A percentile compares a stretch with the other conserved stretches of the same genome.
phyloP scores from a whole-genome alignment of 2,329 filamentous ascomycete species.

The Diaporthe nobilis region DNA sequence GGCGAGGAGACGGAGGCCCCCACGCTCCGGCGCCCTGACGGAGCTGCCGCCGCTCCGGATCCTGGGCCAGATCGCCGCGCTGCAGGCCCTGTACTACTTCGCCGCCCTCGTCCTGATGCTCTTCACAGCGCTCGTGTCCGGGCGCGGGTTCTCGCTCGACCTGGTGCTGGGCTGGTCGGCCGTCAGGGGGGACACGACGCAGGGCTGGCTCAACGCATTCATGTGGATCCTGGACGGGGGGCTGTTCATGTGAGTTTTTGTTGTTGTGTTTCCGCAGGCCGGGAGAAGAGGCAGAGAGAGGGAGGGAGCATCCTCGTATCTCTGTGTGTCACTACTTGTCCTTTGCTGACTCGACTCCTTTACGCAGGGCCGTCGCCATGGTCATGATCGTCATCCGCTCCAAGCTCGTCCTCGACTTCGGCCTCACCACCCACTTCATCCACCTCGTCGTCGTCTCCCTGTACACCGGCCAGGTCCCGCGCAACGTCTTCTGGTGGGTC shows the following conservation, averaged over 20 bases:
- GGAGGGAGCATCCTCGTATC: constrained; percentile 4
- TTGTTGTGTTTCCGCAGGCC: neutral
- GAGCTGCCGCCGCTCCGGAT: constrained; percentile 74
- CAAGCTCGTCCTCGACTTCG: constrained; percentile 96
- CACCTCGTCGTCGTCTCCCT: constrained; percentile 68
- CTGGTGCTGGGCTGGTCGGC: constrained; percentile 71
- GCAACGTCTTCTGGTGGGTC: constrained; percentile 89
- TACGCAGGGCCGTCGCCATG: constrained; percentile 81
- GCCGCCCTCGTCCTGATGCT: constrained; percentile 66
- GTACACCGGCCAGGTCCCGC: constrained; percentile 83
- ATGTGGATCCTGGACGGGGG: constrained; percentile 71
- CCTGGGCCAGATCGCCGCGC: constrained; percentile 69
- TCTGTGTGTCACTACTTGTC: constrained; percentile 12
- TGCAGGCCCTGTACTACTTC: constrained; percentile 71
- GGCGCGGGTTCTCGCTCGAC: constrained; percentile 66
- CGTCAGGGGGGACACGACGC: constrained; percentile 73
- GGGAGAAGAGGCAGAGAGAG: no score
- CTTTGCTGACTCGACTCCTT: neutral
- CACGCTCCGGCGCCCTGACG: constrained; percentile 71
- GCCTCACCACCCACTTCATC: constrained; percentile 76
- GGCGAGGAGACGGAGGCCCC: constrained; percentile 70
- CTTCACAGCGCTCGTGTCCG: constrained; percentile 72
- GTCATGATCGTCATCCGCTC: constrained; percentile 87
- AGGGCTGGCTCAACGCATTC: constrained; percentile 72
- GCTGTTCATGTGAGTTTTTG: constrained; percentile 61